phyloP scores from a whole-genome alignment of 306 rosid genomes.

The Sesbania bispinosa region DNA sequence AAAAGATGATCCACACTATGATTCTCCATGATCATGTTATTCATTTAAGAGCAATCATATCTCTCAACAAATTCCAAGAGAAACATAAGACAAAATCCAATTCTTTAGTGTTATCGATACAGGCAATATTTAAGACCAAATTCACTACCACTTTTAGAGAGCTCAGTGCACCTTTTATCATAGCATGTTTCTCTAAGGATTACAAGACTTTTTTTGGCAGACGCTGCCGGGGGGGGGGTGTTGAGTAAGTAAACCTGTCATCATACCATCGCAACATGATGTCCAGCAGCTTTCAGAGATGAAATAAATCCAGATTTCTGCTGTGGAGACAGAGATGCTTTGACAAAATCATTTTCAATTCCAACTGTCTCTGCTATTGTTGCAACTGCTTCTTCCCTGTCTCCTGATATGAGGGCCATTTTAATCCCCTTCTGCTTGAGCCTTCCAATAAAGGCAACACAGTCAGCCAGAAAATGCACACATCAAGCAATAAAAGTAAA shows the following conservation, averaged over 20 bases:
- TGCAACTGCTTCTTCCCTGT: slow-evolving; percentile 99
- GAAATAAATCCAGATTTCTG: slow-evolving; percentile 75
- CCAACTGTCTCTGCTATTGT: slow-evolving; percentile 80
- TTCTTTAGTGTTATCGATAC: not conserved
- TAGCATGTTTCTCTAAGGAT: slow-evolving; percentile 6
- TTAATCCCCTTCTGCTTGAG: slow-evolving; percentile 90
- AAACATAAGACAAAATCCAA: slow-evolving; percentile 9
- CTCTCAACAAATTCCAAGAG: not conserved
- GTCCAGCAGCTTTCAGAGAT: slow-evolving; percentile 77
- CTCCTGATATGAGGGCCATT: slow-evolving; percentile 86
- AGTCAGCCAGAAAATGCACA: slow-evolving; percentile 34
- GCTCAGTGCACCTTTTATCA: slow-evolving; percentile 11
- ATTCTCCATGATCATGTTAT: not conserved
- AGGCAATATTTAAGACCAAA: not conserved
- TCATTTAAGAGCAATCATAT: slow-evolving; percentile 19
- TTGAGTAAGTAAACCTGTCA: slow-evolving; percentile 38
- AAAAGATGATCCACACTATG: not conserved
- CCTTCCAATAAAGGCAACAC: slow-evolving; percentile 47
- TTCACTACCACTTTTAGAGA: not conserved
- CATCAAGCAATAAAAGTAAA: slow-evolving; percentile 3
- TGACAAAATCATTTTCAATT: slow-evolving; percentile 56
- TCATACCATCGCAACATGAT: slow-evolving; percentile 91
- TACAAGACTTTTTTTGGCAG: no score
- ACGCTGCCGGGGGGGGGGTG: not conserved
- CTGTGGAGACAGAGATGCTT: slow-evolving; percentile 81